Evolutionary conservation across 306 rosid species (phyloP), one percentile per base, ranked within the genome.

Genomic region (Vigna mungo): DNA sequence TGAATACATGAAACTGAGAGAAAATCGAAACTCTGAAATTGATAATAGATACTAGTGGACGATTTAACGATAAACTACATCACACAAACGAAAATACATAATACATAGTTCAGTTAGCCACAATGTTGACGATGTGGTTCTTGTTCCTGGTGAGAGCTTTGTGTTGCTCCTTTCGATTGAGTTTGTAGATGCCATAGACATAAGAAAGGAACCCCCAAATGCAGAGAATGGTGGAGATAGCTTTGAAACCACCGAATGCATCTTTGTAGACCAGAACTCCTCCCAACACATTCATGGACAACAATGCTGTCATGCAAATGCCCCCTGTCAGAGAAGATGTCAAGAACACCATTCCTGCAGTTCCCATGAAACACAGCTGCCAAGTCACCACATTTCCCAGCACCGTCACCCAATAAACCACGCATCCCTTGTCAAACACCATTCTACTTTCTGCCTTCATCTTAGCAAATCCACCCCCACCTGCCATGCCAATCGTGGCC

Each of bases 331-430:
- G 18, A 9, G 97, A 90, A 47, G 87, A 85, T 18, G 97, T 92
- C 80, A 90, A 12, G 27, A 85, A 92, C 41, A 92, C 91, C 91
- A 92, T 88, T 7, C 97, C 97, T 0, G 95, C 95, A 5, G 93
- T 90, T 0, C 96, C 93, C 88, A 88, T 71, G 27, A 90, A 92
- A 63, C 91, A 85, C 1, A 90, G 21, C 64, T 92, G 97, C 97
- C 97, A 92, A 8, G 95, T 90, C 79, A 90, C 82, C 7, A 88
- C 80, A 64, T 88, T 92, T 4, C 49, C 84, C 34, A 44, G 4
- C 17, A 87, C 76, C 1, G 93, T 77, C 6, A 71, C 66, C 91
- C 89, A 88, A 4, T 92, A 92, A 4, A 80, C 20, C 0, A 25
- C 43, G 3, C 46, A n/a, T 0, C 96, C 96, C 16, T 76, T 85